Conservation (phyloP, 176 grass and related monocot genomes). For the Triticum monococcum region DNA sequence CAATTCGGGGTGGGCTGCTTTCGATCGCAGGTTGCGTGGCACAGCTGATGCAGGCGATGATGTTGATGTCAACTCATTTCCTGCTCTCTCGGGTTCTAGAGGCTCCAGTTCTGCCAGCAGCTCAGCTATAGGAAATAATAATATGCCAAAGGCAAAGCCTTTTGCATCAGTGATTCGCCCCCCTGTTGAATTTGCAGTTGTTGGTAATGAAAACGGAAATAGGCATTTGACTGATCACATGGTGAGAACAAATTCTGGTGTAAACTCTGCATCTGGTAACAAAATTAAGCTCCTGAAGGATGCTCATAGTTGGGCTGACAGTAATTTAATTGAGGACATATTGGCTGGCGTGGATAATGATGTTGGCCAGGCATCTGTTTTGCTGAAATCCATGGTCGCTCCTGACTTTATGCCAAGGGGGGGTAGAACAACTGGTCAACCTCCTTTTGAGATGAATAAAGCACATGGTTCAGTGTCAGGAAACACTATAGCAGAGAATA, state of each 20-base stretch:
- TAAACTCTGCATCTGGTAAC: slow-evolving; percentile 9
- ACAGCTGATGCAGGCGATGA: slow-evolving; percentile 21
- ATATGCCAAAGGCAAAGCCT: slow-evolving; percentile 37
- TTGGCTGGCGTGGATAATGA: slow-evolving; percentile 74
- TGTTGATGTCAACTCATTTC: slow-evolving; percentile 51
- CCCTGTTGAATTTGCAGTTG: slow-evolving; percentile 23
- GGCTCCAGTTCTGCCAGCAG: slow-evolving; percentile 26
- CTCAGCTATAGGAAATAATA: slow-evolving; percentile 35
- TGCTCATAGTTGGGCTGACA: slow-evolving; percentile 69
- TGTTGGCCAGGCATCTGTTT: slow-evolving; percentile 54
- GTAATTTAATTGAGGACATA: slow-evolving; percentile 73
- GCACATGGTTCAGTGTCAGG: background rate
- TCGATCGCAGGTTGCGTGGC: slow-evolving; percentile 58
- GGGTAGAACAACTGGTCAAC: slow-evolving; percentile 19
- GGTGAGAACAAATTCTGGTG: slow-evolving; percentile 10
- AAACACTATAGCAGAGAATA: slow-evolving; percentile 25
- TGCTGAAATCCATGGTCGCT: slow-evolving; percentile 70
- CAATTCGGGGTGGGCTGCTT: slow-evolving; percentile 84
- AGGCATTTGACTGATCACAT: background rate
- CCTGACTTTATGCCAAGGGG: slow-evolving; percentile 32
- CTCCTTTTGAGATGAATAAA: slow-evolving; percentile 39
- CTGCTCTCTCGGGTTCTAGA: slow-evolving; percentile 38
- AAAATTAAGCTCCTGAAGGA: slow-evolving; percentile 62
- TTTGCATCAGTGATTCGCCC: slow-evolving; percentile 60
- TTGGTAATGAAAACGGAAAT: background rate